Percentiles rank a stretch among this genome's conserved stretches.
Evolutionary conservation across 306 rosid species (phyloP).

Genomic region (Quercus agrifolia): DNA sequence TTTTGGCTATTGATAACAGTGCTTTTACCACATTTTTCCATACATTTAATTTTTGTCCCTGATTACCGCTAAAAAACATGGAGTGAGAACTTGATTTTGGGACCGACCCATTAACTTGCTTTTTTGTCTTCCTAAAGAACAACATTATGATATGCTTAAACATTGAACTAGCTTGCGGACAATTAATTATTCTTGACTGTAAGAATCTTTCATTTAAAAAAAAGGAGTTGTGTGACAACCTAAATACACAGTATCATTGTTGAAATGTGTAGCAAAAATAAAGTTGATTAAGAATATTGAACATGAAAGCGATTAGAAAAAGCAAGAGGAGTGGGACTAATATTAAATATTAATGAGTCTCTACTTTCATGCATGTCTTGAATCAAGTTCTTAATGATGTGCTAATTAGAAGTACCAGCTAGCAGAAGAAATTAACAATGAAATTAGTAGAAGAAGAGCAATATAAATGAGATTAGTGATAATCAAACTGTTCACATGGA

Average conservation of each 20-base stretch:
- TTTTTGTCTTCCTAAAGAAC: background rate
- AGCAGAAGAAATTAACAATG: too few species aligned
- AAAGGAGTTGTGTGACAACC: background rate
- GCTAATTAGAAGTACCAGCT: too few species aligned
- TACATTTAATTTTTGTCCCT: too few species aligned
- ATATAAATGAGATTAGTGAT: background rate
- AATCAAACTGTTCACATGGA: conserved; percentile 4
- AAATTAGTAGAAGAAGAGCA: too few species aligned
- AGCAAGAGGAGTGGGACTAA: too few species aligned
- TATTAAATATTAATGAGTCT: too few species aligned
- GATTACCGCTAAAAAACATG: background rate
- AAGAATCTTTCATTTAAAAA: background rate
- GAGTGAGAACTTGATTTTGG: background rate
- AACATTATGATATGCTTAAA: background rate
- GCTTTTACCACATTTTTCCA: too few species aligned
- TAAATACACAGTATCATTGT: too few species aligned
- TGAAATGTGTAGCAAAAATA: too few species aligned
- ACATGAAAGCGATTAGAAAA: background rate
- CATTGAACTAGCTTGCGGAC: background rate
- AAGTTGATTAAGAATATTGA: background rate
- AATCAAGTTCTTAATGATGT: too few species aligned
- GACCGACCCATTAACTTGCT: background rate
- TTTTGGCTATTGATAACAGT: too few species aligned
- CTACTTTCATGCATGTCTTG: too few species aligned
- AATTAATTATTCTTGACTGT: background rate